Base-by-base conservation (phyloP, 805 yeast species). In the Suhomyces kilbournensis region DNA sequence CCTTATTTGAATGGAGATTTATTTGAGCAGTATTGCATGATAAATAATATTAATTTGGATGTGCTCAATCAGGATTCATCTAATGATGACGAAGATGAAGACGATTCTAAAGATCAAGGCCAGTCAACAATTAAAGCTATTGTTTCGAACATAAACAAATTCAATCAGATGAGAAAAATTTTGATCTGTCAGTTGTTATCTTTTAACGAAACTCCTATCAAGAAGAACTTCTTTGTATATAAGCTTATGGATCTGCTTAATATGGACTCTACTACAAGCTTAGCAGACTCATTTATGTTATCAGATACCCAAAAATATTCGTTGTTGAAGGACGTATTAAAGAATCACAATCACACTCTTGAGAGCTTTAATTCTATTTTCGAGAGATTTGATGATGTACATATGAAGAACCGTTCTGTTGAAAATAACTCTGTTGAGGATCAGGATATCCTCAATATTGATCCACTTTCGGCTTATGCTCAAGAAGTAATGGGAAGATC, bases 121-220 rank as follows among this genome's bases (percentile, higher is more conserved):
- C 22, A 49, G 19, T 23, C 12, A 19, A 28, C 35, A 2, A 55
- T 54, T 12, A 52, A 51, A 22, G 14, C 3, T 1, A 51, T 55
- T 38, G 46, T 54, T 5, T 55, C 51, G 42, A 46, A 39, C 43
- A 51, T 68, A 38, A 57, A 61, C 30, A 55, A 62, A 42, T 75
- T 75, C 58, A 73, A 74, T 53, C 72, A 67, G 48, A 55, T 69
- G 38, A 52, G 79, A 30, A 69, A 75, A 44, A 58, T 75, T 12
- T 60, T 74, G 23, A 62, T 74, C 4, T 72, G 77, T 55, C 73
- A 72, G 55, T 56, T 75, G 35, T 60, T 75, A 26, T 66, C 77
- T 4, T 44, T 71, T 19, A 69, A 74, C 54, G 76, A 73, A 44
- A 35, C 48, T 7, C 60, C 67, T 12, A 46, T 49, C 7, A 59